Conservation (phyloP, 2,329 filamentous ascomycete species). For the Zelopaecilomyces penicillatus region DNA sequence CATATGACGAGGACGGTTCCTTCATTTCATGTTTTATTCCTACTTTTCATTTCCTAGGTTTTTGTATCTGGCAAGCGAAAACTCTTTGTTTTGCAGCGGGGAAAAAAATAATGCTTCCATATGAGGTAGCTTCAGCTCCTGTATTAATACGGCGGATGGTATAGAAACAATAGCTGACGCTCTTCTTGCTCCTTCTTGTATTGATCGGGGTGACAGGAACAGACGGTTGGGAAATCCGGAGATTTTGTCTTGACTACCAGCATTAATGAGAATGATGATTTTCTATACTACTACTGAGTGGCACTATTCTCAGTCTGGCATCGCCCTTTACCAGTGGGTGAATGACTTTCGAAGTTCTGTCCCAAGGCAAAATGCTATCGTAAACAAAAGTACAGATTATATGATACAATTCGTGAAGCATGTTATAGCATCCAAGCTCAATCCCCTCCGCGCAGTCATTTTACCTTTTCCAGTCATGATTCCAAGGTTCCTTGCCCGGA, state of each 20-base stretch:
- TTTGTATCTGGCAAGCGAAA: slow-evolving; percentile 13
- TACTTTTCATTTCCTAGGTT: slow-evolving; percentile 3
- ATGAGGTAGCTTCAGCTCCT: slow-evolving; percentile 15
- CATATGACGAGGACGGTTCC: neutral
- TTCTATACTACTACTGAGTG: slow-evolving; percentile 1
- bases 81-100: slow-evolving; percentile 10
- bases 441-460: neutral
- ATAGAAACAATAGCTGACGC: slow-evolving; percentile 14
- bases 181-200: slow-evolving; percentile 5
- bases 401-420: too few species aligned
- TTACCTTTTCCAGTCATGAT: slow-evolving; percentile 77
- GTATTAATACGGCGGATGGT: slow-evolving; percentile 22
- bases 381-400: too few species aligned
- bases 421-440: too few species aligned
- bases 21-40: neutral
- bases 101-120: slow-evolving; percentile 9
- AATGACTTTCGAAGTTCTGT: too few species aligned
- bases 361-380: too few species aligned
- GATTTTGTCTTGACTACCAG: neutral
- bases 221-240: neutral
- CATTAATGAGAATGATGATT: slow-evolving; percentile 16
- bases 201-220: slow-evolving; percentile 1
- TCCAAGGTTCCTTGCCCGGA: slow-evolving; percentile 74
- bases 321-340: too few species aligned
- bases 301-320: too few species aligned